Conservation (phyloP, 2,329 filamentous ascomycete genomes). For the Talaromyces sp. region DNA sequence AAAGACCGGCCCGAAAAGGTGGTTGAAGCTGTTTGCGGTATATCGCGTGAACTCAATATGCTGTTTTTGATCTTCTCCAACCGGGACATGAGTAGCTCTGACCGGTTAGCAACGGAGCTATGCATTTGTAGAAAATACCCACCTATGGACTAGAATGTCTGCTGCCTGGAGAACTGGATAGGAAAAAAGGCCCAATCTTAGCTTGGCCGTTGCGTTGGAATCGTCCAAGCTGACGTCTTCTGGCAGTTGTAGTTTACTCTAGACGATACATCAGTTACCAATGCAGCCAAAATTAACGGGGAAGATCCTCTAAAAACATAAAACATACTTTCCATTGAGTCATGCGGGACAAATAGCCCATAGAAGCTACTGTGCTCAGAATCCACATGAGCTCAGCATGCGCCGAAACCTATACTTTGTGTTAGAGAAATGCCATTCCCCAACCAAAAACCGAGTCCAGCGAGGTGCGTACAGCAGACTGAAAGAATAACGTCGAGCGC, state of each 20-base stretch:
- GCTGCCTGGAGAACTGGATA: conserved; percentile 95
- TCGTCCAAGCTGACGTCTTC: conserved; percentile 55
- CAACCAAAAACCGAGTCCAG: not conserved
- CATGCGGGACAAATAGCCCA: conserved; percentile 95
- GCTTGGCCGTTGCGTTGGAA: conserved; percentile 50
- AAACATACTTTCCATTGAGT: conserved; percentile 87
- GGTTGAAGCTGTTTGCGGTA: conserved; percentile 81
- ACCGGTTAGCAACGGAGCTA: conserved; percentile 11
- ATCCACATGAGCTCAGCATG: conserved; percentile 97
- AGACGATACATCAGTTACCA: conserved; percentile 1
- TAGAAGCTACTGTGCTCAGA: conserved; percentile 81
- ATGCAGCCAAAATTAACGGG: not conserved
- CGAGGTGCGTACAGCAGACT: conserved; percentile 58
- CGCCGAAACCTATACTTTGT: conserved; percentile 54
- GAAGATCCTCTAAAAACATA: not conserved
- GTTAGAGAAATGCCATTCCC: not conserved
- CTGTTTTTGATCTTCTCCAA: conserved; percentile 91
- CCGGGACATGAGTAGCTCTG: conserved; percentile 86
- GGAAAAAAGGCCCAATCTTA: conserved; percentile 88
- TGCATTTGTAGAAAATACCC: conserved; percentile 8
- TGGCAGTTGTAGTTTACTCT: conserved; percentile 68
- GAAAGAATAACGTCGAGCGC: conserved; percentile 74
- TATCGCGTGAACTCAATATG: conserved; percentile 91
- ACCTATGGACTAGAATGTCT: conserved; percentile 83
- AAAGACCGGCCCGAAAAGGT: conserved; percentile 60